phyloP scores from a whole-genome alignment of 768 basidiomycete species.

The Boletus subcaerulescens region DNA sequence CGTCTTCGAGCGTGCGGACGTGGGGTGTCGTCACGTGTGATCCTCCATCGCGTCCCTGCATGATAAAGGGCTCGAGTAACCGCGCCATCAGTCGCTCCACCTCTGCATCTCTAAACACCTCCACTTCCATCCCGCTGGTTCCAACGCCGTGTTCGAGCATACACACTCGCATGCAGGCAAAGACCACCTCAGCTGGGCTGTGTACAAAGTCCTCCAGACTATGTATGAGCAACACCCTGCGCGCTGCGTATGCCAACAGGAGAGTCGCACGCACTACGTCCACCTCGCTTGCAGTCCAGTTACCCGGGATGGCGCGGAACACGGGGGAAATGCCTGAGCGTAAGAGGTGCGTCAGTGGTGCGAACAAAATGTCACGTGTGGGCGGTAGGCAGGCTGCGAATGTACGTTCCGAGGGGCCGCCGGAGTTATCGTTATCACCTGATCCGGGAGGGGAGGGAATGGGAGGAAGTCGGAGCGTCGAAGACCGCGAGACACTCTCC shows the following conservation, averaged over 20 bases:
- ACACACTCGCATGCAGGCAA: conserved; percentile 89
- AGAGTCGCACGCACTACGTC: conserved; percentile 73
- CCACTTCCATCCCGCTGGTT: conserved; percentile 30
- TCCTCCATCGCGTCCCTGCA: neutral
- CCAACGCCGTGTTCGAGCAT: conserved; percentile 84
- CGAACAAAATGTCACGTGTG: conserved; percentile 61
- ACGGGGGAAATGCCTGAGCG: conserved; percentile 72
- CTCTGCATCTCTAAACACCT: conserved; percentile 77
- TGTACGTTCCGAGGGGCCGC: neutral
- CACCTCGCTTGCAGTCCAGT: conserved; percentile 78
- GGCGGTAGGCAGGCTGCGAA: conserved; percentile 43
- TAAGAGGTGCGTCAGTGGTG: conserved; percentile 74
- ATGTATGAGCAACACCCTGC: conserved; percentile 43
- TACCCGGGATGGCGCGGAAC: conserved; percentile 60
- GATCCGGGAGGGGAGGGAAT: neutral
- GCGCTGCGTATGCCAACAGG: conserved; percentile 51
- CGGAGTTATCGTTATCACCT: neutral
- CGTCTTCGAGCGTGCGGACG: conserved; percentile 44
- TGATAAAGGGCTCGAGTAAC: conserved; percentile 57
- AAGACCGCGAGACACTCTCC: conserved; percentile 52
- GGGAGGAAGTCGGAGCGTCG: conserved; percentile 48
- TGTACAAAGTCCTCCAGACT: conserved; percentile 37
- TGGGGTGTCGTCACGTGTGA: conserved; percentile 6
- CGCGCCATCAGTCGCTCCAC: conserved; percentile 59
- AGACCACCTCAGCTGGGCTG: conserved; percentile 41